Base-by-base conservation (phyloP, 208 protist genomes). In the Borovskyia barvae region DNA sequence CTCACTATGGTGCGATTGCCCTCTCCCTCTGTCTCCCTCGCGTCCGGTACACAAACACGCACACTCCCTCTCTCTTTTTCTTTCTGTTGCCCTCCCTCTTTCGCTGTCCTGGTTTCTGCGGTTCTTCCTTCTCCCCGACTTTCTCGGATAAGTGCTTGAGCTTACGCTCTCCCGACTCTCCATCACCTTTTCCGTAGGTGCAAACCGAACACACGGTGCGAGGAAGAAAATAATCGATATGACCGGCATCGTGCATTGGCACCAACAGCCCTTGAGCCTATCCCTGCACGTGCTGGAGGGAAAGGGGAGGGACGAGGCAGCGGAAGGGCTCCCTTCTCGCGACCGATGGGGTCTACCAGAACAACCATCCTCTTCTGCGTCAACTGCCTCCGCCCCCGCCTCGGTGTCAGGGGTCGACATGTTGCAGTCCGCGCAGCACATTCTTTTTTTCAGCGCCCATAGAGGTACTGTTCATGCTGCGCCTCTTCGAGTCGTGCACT, bases 51-150 rank as follows among this genome's bases (percentile, higher is more conserved):
- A 11, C 12, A 5, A n/a, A n/a, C n/a, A n/a, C 45, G 14, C 43
- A 26, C 43, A 8, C 43, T 26, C 8, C 1, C 3, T 3, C 45
- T 8, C 25, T 26, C 20, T 36, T 30, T 19, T 43, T 57, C 42
- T 54, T 49, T 62, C 40, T 60, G 37, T 59, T 66, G 54, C 50
- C 2, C 62, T 15, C 22, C 24, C 20, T 19, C 30, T 8, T 19
- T 50, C 37, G 29, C 25, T 9, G 4, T 59, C 15, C 26, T 45
- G 12, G 17, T 49, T 30, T 50, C 29, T 37, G 4, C 7, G 9
- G 11, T 55, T 36, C 15, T 0, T 32, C 52, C 30, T 12, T 58
- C 29, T 46, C 19, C 17, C 8, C 29, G 14, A 28, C 37, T 58
- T n/a, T n/a, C n/a, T n/a, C n/a, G n/a, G n/a, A n/a, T n/a, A n/a